Percentiles rank a stretch among this genome's conserved stretches.
Conservation (phyloP, 495 filamentous ascomycete species). For the Penicillium coprophilum region DNA sequence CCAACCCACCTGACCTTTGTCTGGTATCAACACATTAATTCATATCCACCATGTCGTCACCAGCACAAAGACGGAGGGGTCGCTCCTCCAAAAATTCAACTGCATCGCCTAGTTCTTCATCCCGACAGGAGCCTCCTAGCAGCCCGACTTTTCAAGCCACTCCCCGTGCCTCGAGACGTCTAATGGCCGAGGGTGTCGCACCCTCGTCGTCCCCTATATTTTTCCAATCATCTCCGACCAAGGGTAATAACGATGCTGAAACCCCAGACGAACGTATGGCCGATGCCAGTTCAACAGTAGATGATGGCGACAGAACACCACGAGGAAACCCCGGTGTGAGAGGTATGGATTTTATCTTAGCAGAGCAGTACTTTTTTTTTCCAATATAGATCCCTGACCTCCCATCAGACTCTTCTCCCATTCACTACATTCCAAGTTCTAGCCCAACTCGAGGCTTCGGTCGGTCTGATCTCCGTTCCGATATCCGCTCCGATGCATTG, state of each 20-base stretch:
- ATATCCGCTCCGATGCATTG: constrained; percentile 56
- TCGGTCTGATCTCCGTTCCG: constrained; percentile 50
- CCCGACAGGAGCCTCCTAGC: constrained; percentile 41
- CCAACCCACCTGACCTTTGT: constrained; percentile 13
- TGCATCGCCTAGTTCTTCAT: constrained; percentile 44
- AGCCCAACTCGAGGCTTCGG: constrained; percentile 61
- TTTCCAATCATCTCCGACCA: constrained; percentile 74
- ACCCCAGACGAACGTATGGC: constrained; percentile 53
- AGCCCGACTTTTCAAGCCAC: constrained; percentile 43
- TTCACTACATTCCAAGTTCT: constrained; percentile 84
- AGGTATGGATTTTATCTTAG: constrained; percentile 50
- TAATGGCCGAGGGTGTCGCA: constrained; percentile 37
- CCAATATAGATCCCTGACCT: constrained; percentile 6
- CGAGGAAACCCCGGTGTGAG: constrained; percentile 64
- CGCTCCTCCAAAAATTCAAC: constrained; percentile 45
- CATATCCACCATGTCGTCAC: constrained; percentile 48
- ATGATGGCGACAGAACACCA: constrained; percentile 70
- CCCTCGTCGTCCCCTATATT: constrained; percentile 79
- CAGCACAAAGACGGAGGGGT: constrained; percentile 43
- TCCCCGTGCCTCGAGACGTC: constrained; percentile 46
- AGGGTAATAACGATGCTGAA: constrained; percentile 54
- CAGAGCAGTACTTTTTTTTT: background rate
- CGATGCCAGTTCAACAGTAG: constrained; percentile 59
- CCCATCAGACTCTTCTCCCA: constrained; percentile 77
- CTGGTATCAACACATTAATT: constrained; percentile 15